Evolutionary conservation across 1,284 basidiomycete species (phyloP), one percentile per base, ranked within the genome.

Genomic region (Mycena citricolor): DNA sequence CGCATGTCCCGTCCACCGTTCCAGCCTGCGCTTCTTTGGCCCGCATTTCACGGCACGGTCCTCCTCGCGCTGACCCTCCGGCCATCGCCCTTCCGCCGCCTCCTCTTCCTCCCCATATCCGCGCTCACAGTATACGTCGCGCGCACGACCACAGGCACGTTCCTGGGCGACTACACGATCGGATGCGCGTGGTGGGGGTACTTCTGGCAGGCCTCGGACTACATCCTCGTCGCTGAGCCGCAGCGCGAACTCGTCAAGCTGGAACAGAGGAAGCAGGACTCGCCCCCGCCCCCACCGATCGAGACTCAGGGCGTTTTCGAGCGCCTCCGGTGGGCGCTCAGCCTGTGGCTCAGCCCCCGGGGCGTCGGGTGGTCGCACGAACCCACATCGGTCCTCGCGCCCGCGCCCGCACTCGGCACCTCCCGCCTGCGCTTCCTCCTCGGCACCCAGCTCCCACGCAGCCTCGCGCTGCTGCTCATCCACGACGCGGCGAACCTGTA

Each of bases 321-420:
- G 4, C 49, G 44, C 4, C 21, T 22, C 2, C n/a, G 23, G 5
- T 51, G 49, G 49, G 32, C 26, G 1, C 3, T 39, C 4, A 22
- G 26, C 20, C 31, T 47, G 2, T 20, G 46, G 19, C 2, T 5
- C 19, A 42, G 39, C 6, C 35, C 32, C 4, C 49, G 49, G 10
- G 49, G 49, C 11, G 29, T 51, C 12, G 37, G 44, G 22, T 51
- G 49, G 49, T 26, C 49, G 1, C 49, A 46, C 28, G 36, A 42
- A 13, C 49, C 43, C 4, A n/a, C 16, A 24, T 14, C 20, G 6
- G 34, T 29, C 3, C 41, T 46, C 29, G 44, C 44, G 2, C 21
- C 44, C 2, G 44, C 29, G 16, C 35, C 44, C 3, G 8, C 36
- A 8, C 8, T n/a, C n/a, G 19, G 16, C 19, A 39, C 32, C 31